Evolutionary conservation across 1,284 basidiomycete species (phyloP), one percentile per base, ranked within the genome.

Genomic region (Cerioporus squamosus): DNA sequence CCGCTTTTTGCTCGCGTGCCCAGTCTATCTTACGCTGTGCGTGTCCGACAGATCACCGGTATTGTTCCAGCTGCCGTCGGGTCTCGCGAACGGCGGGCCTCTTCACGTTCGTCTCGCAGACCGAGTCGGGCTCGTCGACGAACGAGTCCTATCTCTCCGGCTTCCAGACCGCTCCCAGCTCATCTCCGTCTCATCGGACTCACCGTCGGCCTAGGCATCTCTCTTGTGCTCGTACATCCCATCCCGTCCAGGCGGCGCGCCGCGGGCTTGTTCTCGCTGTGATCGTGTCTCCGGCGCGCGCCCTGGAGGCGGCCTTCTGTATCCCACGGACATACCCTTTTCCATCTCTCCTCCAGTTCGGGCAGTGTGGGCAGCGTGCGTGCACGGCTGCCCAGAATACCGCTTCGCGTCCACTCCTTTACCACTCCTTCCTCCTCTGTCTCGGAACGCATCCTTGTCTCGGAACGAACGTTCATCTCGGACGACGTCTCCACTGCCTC

Each of bases 31-130:
- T 3, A 36, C 14, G n/a, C n/a, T n/a, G 12, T 12, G 33, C 33
- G 10, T 12, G 3, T 10, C 33, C 33, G 33, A 36, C 64, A 88
- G 85, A 86, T 90, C 61, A 90, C 88, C 0, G 91, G 92, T 47
- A 92, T 95, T 95, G 17, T 92, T 95, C 75, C 94, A 96, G 76
- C 82, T 96, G 1, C 94, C 93, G 0, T 91, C 90, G 12, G 94
- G 93, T 53, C 81, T 95, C n/a, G 87, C 88, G 6, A 91, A 87
- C 56, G 90, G 91, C n/a, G 24, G 92, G 94, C 38, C 81, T 96
- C n/a, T 81, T 95, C 64, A 86, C 85, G 62, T 93, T 91, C 69
- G 89, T 85, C 6, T 81, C 81, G 47, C 75, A 82, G 64, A 77
- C 82, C 60, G 79, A 84, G 22, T 73, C 79, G 4, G 83, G 80